Evolutionary conservation across 2,329 filamentous ascomycete genomes (phyloP), one percentile per base, ranked within the genome.

Genomic region (Diaporthe sp.): DNA sequence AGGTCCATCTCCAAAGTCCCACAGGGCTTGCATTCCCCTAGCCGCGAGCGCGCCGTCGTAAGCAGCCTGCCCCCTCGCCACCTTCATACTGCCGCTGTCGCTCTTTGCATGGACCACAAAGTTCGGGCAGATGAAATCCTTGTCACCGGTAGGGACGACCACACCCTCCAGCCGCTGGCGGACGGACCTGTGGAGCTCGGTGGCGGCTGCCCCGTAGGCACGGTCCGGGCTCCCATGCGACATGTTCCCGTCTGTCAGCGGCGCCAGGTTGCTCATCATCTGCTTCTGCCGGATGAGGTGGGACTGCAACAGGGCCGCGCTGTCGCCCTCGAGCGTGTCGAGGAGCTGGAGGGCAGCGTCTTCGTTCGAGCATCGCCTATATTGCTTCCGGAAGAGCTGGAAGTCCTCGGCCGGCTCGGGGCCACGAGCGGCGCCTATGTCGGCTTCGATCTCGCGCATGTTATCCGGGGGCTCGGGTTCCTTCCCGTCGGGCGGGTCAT

Each of bases 41-140:
- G 61, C 61, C 30, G 42, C 61, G 22, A 65, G 61, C 37, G 61
- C 61, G 27, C 42, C 61, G n/a, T 44, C 42, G 25, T 65, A 30
- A 47, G 39, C 37, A 42, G 61, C 61, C 39, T 65, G 61, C 9
- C 17, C 17, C 19, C 37, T 65, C 42, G n/a, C 37, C 37, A 65
- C 37, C 19, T 8, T 30, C 9, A 30, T 15, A 13, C 44, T 42
- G 5, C 61, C 37, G 17, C 22, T 42, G n/a, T 53, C 50, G 30
- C 61, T 44, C 27, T 65, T 65, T 39, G 19, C 61, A 12, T 42
- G 37, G 22, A 65, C 37, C 61, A 65, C 30, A 10, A 50, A 65
- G 27, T 65, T 65, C 5, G 61, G 39, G 47, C 61, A 65, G 15
- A 65, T 44, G 44, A 50, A 50, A 12, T 65, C 61, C 25, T 32